Base-by-base conservation (phyloP, 768 basidiomycete species). In the Termitomyces sp. region DNA sequence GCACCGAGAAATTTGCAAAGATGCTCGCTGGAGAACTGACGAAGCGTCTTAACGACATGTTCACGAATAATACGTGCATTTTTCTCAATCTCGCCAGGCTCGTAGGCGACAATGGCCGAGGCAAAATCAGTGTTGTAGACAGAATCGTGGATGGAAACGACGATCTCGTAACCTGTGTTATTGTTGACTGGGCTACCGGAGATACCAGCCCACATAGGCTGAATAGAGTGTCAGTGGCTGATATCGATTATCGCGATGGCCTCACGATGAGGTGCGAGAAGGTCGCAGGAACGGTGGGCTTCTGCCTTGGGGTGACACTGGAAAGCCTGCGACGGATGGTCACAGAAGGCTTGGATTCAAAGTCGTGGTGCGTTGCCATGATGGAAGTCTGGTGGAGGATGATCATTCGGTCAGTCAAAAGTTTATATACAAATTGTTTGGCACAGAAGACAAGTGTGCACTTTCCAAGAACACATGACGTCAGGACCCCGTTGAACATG, bases 141-240 rank as follows among this genome's bases (percentile, higher is more conserved):
- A 16, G 87, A 89, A 68, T 93, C 91, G 66, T 92, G 90, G 47
- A 92, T 77, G 55, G 89, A 88, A 66, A 91, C 76, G 40, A 89
- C 86, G 66, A 93, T 72, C 71, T 91, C 88, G 57, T 79, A 84
- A 55, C 79, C 72, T 50, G 78, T 79, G 55, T 79, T 81, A 65
- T 83, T 81, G 66, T 84, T 78, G 66, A 84, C 67, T 47, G 83
- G 67, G 23, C 72, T 73, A 40, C 88, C 88, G 3, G 89, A 85
- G 49, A 91, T 77, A 64, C 88, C 91, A 59, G 85, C 88, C 89
- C 90, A 93, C 90, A 93, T 91, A 21, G 90, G 88, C 90, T 92
- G 66, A 37, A 41, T 41, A 57, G 63, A 53, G 55, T 53, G 63
- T 61, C 51, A 67, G 55, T 59, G 59, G 53, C 47, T 47, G 61